Base-by-base conservation (phyloP, 2,329 filamentous ascomycete genomes). In the Alternaria consortialis region DNA sequence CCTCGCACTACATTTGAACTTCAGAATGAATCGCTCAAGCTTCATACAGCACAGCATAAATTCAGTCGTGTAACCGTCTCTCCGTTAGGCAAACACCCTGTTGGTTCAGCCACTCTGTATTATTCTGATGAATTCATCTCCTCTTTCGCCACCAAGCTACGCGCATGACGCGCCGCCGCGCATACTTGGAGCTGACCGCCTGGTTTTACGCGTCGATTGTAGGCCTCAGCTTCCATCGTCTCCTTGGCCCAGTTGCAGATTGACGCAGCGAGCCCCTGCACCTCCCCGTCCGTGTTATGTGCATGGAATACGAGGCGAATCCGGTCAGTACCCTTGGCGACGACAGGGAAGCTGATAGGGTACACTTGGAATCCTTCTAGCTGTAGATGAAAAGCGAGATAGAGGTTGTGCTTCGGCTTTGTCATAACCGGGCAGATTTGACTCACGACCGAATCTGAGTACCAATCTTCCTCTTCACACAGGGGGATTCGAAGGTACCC, bases 221-320 rank as follows among this genome's bases (percentile, higher is more conserved):
- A 29, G 27, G 37, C 50, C 12, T 70, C 65, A 20, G 74, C 57
- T 5, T 51, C 46, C 36, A 57, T 8, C 71, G 77, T 76, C 63
- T 77, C 74, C 29, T 67, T 42, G 6, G 60, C 67, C 74, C 74
- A 77, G 6, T 62, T 61, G 40, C 56, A 67, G 37, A 77, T 73
- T 4, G 60, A 40, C 8, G 46, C 25, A 0, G 66, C 64, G 2
- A 77, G 76, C 25, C 65, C 67, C 2, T 63, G 63, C 12, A 80
- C 65, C 84, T 78, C 31, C 4, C 54, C 51, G n/a, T 23, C 27
- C 1, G 57, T 91, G 88, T 79, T 91, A 90, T 40, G 40, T 2
- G 54, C 63, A n/a, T 62, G 64, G n/a, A 58, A 53, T 1, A 57
- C 37, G 13, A 58, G 5, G 11, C 57, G 29, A 5, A 63, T 34